Conservation (phyloP, 768 basidiomycete species). For the Dioszegia crocea region DNA sequence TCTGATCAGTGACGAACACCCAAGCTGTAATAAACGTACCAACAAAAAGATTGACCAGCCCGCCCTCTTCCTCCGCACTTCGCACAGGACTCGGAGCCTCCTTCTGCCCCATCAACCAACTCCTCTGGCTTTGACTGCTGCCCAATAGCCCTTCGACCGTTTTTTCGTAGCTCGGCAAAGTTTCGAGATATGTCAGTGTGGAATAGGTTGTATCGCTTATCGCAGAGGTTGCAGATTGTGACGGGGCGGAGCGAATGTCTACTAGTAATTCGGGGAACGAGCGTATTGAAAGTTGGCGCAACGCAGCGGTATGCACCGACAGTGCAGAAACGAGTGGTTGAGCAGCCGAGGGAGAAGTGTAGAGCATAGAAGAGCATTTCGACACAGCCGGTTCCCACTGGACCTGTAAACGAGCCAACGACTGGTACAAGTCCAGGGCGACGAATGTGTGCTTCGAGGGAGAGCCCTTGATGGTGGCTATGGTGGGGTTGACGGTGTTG, state of each 20-base stretch:
- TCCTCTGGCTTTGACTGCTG: slow-evolving; percentile 41
- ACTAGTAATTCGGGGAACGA: slow-evolving; percentile 48
- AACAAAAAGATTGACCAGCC: slow-evolving; percentile 41
- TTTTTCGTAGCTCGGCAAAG: slow-evolving; percentile 33
- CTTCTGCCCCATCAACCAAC: slow-evolving; percentile 49
- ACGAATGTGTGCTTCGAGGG: slow-evolving; percentile 39
- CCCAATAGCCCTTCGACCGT: slow-evolving; percentile 33
- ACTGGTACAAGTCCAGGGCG: slow-evolving; percentile 42
- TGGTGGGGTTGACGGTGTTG: slow-evolving; percentile 22
- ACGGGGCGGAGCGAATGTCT: slow-evolving; percentile 31
- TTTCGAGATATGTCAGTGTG: slow-evolving; percentile 42
- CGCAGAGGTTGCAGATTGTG: slow-evolving; percentile 13
- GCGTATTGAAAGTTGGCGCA: slow-evolving; percentile 26
- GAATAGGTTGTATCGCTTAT: slow-evolving; percentile 41
- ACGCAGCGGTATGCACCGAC: slow-evolving; percentile 14
- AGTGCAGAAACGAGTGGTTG: slow-evolving; percentile 15
- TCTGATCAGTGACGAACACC: not conserved
- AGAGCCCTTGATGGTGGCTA: slow-evolving; percentile 38
- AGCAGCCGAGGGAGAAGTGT: slow-evolving; percentile 5
- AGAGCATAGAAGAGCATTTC: slow-evolving; percentile 30
- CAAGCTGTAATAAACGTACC: slow-evolving; percentile 17
- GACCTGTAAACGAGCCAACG: slow-evolving; percentile 16
- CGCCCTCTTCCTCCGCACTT: slow-evolving; percentile 36
- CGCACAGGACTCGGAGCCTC: slow-evolving; percentile 31
- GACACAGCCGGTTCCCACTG: slow-evolving; percentile 32